Evolutionary conservation across 139 green algal species (phyloP).

Genomic region (Microglena sp.): DNA sequence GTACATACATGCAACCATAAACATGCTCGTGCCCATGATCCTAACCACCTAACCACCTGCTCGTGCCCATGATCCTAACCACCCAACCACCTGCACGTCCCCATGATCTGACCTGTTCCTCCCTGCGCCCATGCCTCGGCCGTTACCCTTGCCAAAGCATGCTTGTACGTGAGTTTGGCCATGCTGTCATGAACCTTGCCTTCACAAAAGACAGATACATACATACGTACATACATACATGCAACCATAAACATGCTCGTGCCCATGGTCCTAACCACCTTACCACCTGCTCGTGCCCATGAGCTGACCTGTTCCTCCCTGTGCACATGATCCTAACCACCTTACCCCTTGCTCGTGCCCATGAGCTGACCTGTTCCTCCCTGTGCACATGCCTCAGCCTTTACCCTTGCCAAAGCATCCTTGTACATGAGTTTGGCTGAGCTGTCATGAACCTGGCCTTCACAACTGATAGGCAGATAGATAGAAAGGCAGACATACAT

Average conservation of each 20-base stretch:
- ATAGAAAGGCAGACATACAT: neutral
- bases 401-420: neutral
- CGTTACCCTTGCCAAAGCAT: constrained; percentile 38
- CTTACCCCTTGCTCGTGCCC: neutral
- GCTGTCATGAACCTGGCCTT: neutral
- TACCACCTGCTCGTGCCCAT: neutral
- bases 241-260: neutral
- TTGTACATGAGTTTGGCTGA: neutral
- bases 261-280: neutral
- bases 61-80: too few relatives aligned
- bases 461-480: neutral
- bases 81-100: too few relatives aligned
- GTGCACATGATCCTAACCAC: neutral
- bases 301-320: neutral
- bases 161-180: constrained; percentile 34
- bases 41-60: too few relatives aligned
- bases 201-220: neutral
- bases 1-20: neutral
- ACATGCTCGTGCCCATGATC: too few relatives aligned
- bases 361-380: neutral
- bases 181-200: constrained; percentile 43
- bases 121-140: too few relatives aligned
- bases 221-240: neutral
- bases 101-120: too few relatives aligned
- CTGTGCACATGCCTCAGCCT: neutral